These are phyloP conservation scores for Fusarium goolgardi DNA, from an alignment of 2,329 filamentous ascomycete species.

Conservation along the genomic window DNA sequence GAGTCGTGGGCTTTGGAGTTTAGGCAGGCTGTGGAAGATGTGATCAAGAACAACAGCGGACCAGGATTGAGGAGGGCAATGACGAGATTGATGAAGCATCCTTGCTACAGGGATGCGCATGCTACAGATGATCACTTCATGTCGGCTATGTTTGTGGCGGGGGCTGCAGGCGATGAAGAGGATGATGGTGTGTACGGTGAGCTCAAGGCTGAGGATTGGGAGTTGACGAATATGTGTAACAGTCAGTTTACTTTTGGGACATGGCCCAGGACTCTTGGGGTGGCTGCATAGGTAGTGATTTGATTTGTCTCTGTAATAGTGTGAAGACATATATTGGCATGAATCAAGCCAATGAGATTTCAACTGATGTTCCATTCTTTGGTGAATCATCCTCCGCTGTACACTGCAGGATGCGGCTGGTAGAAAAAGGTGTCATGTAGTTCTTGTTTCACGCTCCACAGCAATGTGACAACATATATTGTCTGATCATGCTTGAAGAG, in stretches of 20 bases:
- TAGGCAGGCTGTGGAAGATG: constrained; percentile 72
- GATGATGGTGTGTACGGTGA: constrained; percentile 57
- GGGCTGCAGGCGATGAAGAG: constrained; percentile 61
- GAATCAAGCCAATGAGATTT: too few relatives aligned
- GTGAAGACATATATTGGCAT: too few relatives aligned
- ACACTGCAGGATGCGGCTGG: too few relatives aligned
- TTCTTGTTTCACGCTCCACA: too few relatives aligned
- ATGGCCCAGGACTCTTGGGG: constrained; percentile 26
- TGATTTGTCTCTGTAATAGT: neutral
- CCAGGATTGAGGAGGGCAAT: constrained; percentile 65
- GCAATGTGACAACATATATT: too few relatives aligned
- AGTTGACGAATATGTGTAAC: constrained; percentile 73
- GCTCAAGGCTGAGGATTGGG: constrained; percentile 72
- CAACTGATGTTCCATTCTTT: too few relatives aligned
- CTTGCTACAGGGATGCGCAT: constrained; percentile 73
- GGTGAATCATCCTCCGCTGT: too few relatives aligned
- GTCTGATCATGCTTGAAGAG: too few relatives aligned
- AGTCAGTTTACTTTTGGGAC: constrained; percentile 67
- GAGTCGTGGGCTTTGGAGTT: constrained; percentile 70
- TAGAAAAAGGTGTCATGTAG: too few relatives aligned
- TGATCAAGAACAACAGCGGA: constrained; percentile 55
- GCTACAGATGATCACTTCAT: constrained; percentile 79
- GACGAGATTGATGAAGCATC: constrained; percentile 75
- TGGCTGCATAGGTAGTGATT: neutral
- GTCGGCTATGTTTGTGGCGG: constrained; percentile 72